These are phyloP conservation scores for Talaromyces ruber DNA, from an alignment of 495 filamentous ascomycete species.

Conservation along the genomic window DNA sequence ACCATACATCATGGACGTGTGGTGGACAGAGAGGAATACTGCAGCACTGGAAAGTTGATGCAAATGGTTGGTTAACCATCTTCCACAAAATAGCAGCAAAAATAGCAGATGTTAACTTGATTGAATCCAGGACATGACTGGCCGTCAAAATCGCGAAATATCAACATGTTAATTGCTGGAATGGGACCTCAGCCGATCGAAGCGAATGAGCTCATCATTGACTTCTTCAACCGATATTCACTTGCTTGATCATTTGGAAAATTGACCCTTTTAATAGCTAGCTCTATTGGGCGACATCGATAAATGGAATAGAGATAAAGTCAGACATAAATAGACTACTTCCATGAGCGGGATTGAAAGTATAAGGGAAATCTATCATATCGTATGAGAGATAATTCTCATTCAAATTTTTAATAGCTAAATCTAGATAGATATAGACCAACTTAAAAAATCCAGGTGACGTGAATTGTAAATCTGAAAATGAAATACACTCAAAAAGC, in stretches of 20 bases:
- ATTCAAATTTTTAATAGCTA: too few species aligned
- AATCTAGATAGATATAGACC: too few species aligned
- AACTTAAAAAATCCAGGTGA: too few species aligned
- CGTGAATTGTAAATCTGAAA: too few species aligned
- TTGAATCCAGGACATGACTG: not conserved
- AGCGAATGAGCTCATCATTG: slow-evolving; percentile 3
- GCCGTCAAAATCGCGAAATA: slow-evolving; percentile 4
- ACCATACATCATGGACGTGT: slow-evolving; percentile 25
- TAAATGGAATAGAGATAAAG: not conserved
- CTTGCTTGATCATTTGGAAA: not conserved
- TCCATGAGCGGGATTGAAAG: too few species aligned
- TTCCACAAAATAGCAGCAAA: not conserved
- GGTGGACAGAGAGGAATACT: slow-evolving; percentile 23
- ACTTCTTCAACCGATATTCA: not conserved
- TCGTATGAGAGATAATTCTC: too few species aligned
- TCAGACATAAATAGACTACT: too few species aligned
- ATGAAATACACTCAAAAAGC: too few species aligned
- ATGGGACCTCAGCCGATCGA: slow-evolving; percentile 6
- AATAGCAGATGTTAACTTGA: not conserved
- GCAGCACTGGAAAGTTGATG: slow-evolving; percentile 39
- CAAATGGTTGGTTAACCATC: slow-evolving; percentile 13
- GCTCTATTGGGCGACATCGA: not conserved
- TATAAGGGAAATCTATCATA: not conserved
- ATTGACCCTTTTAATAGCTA: not conserved
- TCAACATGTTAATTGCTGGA: slow-evolving; percentile 3